phyloP scores from a whole-genome alignment of 2,329 filamentous ascomycete genomes.

The Pseudopyrenochaeta lycopersici region DNA sequence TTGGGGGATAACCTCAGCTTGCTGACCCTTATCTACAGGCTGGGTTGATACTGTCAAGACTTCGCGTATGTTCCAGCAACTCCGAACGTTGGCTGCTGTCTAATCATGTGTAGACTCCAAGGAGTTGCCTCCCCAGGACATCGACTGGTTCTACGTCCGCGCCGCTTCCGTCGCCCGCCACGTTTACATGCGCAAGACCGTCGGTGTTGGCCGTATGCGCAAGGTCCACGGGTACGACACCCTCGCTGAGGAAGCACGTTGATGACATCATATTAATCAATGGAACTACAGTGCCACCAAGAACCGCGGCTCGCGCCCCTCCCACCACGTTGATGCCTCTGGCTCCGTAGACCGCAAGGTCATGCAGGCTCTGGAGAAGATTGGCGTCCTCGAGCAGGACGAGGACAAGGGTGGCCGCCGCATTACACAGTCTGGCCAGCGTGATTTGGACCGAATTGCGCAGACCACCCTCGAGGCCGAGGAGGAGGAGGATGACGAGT shows the following conservation, averaged over 20 bases:
- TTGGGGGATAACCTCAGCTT: constrained; percentile 58
- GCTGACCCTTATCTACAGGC: constrained; percentile 70
- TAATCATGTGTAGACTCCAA: constrained; percentile 69
- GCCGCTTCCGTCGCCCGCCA: constrained; percentile 95
- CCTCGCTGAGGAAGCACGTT: background rate
- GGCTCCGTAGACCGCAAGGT: constrained; percentile 97
- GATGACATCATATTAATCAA: constrained; percentile 9
- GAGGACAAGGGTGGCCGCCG: constrained; percentile 98
- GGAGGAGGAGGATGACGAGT: constrained; percentile 57
- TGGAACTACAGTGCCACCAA: constrained; percentile 69
- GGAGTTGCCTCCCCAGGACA: constrained; percentile 97
- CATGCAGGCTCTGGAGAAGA: constrained; percentile 98
- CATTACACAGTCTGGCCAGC: constrained; percentile 97
- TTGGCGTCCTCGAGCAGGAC: constrained; percentile 95
- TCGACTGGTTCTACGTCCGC: constrained; percentile 93
- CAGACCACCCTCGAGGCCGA: constrained; percentile 62
- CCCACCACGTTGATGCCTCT: constrained; percentile 93
- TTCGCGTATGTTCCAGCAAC: constrained; percentile 58
- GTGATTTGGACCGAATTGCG: constrained; percentile 88
- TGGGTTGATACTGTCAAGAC: constrained; percentile 99
- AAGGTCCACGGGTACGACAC: constrained; percentile 77
- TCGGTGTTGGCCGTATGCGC: constrained; percentile 96
- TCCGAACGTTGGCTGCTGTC: constrained; percentile 2
- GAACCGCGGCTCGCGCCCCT: constrained; percentile 93
- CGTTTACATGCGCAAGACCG: constrained; percentile 99